Evolutionary conservation across 257 asterid species (phyloP), one percentile per base, ranked within the genome.

Genomic region (Ilex asprella): DNA sequence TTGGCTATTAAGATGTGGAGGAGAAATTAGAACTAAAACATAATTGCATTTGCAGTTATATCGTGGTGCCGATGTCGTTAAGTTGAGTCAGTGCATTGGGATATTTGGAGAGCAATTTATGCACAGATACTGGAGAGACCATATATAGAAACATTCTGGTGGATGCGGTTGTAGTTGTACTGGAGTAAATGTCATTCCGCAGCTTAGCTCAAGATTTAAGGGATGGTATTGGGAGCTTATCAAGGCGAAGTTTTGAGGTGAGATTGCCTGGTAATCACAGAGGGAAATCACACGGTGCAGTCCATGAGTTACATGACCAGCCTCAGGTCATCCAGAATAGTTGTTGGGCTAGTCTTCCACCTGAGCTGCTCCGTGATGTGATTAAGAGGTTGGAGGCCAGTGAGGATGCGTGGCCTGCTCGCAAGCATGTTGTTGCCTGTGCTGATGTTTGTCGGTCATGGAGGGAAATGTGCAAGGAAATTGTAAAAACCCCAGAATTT

Each of bases 321-420:
- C 85, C 91, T 53, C 15, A 76, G 63, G 75, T 88, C 31, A 63
- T 84, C 59, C 96, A 88, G 76, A 83, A 75, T 57, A 79, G 95
- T 60, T 76, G 79, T 51, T 91, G 97, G 97, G 95, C 96, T 70
- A 88, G 84, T 79, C 95, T 91, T 63, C 97, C 97, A 8, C 95
- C 96, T 0, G 97, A 91, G 76, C 81, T 91, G 52, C 95, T 91
- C 31, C 82, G 67, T 29, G 97, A 91, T 67, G 95, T 91, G 39
- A 86, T 91, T 63, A 80, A 75, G 64, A 77, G 97, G 79, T 69
- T 91, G 82, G 97, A 91, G 71, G 97, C 87, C 87, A 87, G 95
- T 35, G 97, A 91, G 79, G 79, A 81, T 77, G 73, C 95, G 2
- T 91, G 97, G 97, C 97, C 97, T 2, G 78, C 93, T 47, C 87